These are phyloP conservation scores for Pichia sp. DNA, from an alignment of 1,139 yeast genomes.

Conservation along the genomic window DNA sequence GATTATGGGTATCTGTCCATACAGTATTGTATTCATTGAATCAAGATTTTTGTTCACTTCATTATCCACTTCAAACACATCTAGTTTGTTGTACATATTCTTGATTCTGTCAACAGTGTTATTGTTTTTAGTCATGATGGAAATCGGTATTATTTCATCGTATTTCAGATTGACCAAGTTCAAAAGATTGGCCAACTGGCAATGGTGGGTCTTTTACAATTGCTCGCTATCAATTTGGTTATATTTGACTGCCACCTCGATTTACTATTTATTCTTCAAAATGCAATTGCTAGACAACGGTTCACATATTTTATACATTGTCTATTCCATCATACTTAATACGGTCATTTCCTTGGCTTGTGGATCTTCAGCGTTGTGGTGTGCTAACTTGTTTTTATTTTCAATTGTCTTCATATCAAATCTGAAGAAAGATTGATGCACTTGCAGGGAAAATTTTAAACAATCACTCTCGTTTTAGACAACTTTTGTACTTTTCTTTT, in stretches of 20 bases:
- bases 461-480: too few relatives aligned
- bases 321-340: constrained; percentile 62
- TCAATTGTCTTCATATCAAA: constrained; percentile 35
- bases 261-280: constrained; percentile 53
- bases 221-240: constrained; percentile 66
- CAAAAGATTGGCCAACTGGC: constrained; percentile 56
- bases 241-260: constrained; percentile 61
- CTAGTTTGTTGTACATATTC: constrained; percentile 76
- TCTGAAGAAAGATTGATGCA: neutral
- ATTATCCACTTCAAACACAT: constrained; percentile 72
- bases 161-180: constrained; percentile 55
- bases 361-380: constrained; percentile 61
- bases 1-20: constrained; percentile 67
- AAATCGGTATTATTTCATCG: constrained; percentile 65
- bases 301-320: constrained; percentile 61
- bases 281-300: constrained; percentile 59
- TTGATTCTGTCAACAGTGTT: constrained; percentile 54
- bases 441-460: too few relatives aligned
- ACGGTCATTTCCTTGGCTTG: constrained; percentile 58
- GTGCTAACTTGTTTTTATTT: constrained; percentile 46
- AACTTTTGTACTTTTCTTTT: too few relatives aligned
- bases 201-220: constrained; percentile 71
- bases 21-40: constrained; percentile 75
- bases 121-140: constrained; percentile 55
- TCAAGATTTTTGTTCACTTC: constrained; percentile 66